Conservation (phyloP, 2,329 filamentous ascomycete genomes). For the Botrytis cinerea region DNA sequence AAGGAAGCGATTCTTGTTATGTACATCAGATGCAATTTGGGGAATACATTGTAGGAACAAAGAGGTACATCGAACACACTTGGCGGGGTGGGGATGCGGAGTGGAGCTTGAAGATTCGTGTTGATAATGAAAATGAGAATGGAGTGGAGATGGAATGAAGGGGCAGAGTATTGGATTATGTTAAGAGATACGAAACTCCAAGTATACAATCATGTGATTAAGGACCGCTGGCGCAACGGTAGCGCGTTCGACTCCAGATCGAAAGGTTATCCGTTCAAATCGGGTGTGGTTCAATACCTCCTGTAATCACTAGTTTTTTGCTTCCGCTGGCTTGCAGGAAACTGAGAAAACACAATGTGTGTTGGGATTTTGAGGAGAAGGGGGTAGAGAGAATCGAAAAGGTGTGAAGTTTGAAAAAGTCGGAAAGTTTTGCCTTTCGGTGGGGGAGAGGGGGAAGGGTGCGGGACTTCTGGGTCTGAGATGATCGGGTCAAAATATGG, state of each 20-base stretch:
- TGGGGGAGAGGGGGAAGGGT: neutral
- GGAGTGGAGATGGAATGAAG: neutral
- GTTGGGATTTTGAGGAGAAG: neutral
- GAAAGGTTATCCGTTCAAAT: conserved; percentile 42
- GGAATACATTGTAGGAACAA: rapidly evolving
- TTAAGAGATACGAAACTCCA: rapidly evolving
- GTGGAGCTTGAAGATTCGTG: neutral
- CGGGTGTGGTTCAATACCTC: conserved; percentile 36
- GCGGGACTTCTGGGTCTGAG: neutral
- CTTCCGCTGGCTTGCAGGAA: neutral
- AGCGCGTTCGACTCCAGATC: conserved; percentile 40
- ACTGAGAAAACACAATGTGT: rapidly evolving
- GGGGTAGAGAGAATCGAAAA: neutral
- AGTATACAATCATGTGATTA: neutral
- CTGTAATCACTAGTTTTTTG: neutral
- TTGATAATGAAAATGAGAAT: neutral
- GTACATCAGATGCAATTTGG: rapidly evolving
- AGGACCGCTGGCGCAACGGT: conserved; percentile 32
- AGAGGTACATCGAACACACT: no score
- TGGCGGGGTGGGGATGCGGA: neutral
- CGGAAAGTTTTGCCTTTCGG: neutral
- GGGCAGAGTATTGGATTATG: rapidly evolving
- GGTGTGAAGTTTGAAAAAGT: neutral
- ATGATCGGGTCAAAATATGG: neutral
- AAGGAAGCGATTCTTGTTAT: neutral